Conservation (phyloP, 1,284 basidiomycete genomes). For the Sanghuangporus baumii region DNA sequence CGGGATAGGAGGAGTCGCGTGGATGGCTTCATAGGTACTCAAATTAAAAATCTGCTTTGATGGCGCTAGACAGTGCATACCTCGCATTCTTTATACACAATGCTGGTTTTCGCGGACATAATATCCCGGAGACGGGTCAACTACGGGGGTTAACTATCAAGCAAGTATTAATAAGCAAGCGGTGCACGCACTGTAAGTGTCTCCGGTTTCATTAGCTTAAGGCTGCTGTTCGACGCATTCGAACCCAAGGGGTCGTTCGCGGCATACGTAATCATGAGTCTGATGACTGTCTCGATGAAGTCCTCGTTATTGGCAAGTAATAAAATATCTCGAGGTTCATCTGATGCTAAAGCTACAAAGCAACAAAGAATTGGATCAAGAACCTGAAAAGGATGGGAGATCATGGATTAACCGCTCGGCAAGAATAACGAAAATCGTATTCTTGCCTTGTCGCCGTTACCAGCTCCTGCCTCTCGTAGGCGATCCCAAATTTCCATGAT, state of each 20-base stretch:
- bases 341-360: slow-evolving; percentile 7
- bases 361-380: slow-evolving; percentile 5
- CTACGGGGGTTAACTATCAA: slow-evolving; percentile 1
- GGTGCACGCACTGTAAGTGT: slow-evolving; percentile 34
- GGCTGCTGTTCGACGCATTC: slow-evolving; percentile 22
- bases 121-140: slow-evolving; percentile 4
- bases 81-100: slow-evolving; percentile 7
- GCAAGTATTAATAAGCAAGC: not conserved
- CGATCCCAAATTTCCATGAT: slow-evolving; percentile 60
- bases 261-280: slow-evolving; percentile 5
- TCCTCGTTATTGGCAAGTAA: slow-evolving; percentile 7
- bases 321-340: slow-evolving; percentile 14
- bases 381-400: not conserved
- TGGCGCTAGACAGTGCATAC: not conserved
- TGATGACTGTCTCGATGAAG: slow-evolving; percentile 9
- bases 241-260: slow-evolving; percentile 10
- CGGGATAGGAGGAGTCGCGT: slow-evolving; percentile 48
- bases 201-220: slow-evolving; percentile 45
- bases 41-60: slow-evolving; percentile 12
- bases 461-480: slow-evolving; percentile 51
- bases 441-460: slow-evolving; percentile 52
- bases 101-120: not conserved
- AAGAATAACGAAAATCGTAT: not conserved
- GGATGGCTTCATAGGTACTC: slow-evolving; percentile 38
- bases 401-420: not conserved